Percentiles rank a stretch among this genome's conserved stretches.
These are phyloP conservation scores for Cardamine chenopodiifolia DNA, from an alignment of 345 rosid species.

Conservation along the genomic window DNA sequence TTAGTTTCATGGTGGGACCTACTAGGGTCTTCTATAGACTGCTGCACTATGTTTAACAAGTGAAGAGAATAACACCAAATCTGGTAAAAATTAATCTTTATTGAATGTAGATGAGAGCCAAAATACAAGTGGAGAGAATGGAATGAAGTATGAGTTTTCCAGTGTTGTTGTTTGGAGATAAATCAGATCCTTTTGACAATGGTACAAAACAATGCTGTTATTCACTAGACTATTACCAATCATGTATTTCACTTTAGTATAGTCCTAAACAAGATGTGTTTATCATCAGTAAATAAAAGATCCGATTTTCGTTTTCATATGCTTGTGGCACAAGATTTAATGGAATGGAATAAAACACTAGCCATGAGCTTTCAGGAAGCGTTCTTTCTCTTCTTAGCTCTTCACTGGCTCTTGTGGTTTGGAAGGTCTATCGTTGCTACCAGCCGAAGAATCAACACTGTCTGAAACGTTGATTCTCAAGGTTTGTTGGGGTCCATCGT, in stretches of 20 bases:
- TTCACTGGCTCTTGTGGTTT: constrained; percentile 39
- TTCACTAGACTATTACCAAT: constrained; percentile 3
- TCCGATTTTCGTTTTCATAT: background rate
- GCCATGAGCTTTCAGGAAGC: background rate
- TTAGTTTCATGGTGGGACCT: background rate
- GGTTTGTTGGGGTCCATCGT: constrained; percentile 67
- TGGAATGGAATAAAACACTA: constrained; percentile 13
- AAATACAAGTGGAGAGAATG: background rate
- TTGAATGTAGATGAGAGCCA: background rate
- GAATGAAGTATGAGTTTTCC: background rate
- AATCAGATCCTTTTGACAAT: background rate
- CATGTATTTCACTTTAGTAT: constrained; percentile 23
- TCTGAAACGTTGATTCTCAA: constrained; percentile 58
- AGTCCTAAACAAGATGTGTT: constrained; percentile 4
- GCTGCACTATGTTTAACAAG: background rate
- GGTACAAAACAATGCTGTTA: background rate
- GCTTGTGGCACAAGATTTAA: constrained; percentile 5
- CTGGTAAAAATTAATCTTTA: background rate
- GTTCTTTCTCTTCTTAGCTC: constrained; percentile 34
- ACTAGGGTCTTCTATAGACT: background rate
- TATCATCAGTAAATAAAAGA: constrained; percentile 28
- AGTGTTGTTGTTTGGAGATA: background rate
- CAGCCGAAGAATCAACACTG: constrained; percentile 43
- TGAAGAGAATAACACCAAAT: background rate
- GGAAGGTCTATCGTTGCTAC: constrained; percentile 45